phyloP scores from a whole-genome alignment of 148 eudicot genomes.

The Fallopia convolvulus region DNA sequence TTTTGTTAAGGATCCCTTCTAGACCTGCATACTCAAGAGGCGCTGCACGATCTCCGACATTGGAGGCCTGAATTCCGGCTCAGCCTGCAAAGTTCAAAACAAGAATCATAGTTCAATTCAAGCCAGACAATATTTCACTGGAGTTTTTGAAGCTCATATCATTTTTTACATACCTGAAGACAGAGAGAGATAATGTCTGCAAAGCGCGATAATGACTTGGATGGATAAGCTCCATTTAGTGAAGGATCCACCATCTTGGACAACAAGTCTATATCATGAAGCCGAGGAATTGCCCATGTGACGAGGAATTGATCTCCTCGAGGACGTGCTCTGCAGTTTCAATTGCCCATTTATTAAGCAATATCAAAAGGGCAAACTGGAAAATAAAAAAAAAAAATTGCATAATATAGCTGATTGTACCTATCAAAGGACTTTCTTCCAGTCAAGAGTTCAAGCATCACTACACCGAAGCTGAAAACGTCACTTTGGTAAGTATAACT shows the following conservation, averaged over 20 bases:
- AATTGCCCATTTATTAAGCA: neutral
- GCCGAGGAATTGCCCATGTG: conserved; percentile 80
- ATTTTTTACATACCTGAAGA: conserved; percentile 52
- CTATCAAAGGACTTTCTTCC: conserved; percentile 85
- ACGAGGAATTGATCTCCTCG: conserved; percentile 79
- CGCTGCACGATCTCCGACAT: conserved; percentile 88
- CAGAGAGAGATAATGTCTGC: conserved; percentile 93
- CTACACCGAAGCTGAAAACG: conserved; percentile 93
- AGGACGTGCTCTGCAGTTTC: conserved; percentile 43
- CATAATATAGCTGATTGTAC: conserved; percentile 23
- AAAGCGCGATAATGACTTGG: conserved; percentile 79
- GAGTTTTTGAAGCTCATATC: too few relatives aligned
- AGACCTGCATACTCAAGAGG: conserved; percentile 53
- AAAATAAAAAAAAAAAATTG: neutral
- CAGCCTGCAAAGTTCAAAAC: conserved; percentile 35
- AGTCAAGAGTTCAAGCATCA: conserved; percentile 87
- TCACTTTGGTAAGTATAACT: conserved; percentile 68
- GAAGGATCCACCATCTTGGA: conserved; percentile 91
- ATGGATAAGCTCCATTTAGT: conserved; percentile 56
- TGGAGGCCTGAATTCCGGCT: conserved; percentile 94
- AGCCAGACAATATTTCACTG: neutral
- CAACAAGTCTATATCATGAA: conserved; percentile 87
- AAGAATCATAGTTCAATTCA: neutral
- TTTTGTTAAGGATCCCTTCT: conserved; percentile 16
- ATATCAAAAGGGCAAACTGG: neutral